A percentile compares a stretch with the other conserved stretches of the same genome.
Evolutionary conservation across 805 yeast species (phyloP).

Genomic region (Wickerhamomyces kurtzmanii): DNA sequence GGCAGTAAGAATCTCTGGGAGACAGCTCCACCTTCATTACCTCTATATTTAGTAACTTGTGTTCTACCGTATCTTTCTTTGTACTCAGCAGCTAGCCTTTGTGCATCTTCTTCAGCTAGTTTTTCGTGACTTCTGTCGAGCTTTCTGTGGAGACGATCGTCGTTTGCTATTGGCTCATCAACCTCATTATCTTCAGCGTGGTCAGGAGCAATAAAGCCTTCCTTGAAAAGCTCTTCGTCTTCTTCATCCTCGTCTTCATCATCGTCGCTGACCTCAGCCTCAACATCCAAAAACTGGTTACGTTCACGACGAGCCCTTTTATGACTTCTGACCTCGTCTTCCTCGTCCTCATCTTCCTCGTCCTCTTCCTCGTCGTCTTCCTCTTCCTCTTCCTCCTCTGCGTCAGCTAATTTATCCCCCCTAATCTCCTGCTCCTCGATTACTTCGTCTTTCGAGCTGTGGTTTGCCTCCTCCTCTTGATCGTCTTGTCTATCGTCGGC

Average conservation of each 20-base stretch:
- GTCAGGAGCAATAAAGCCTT: slow-evolving; percentile 74
- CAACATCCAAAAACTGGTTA: slow-evolving; percentile 93
- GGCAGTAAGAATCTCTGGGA: slow-evolving; percentile 92
- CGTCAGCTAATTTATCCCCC: slow-evolving; percentile 18
- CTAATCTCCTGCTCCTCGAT: slow-evolving; percentile 14
- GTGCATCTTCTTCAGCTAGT: slow-evolving; percentile 91
- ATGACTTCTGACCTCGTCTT: slow-evolving; percentile 33
- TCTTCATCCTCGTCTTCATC: slow-evolving; percentile 96
- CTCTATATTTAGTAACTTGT: slow-evolving; percentile 72
- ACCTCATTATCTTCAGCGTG: slow-evolving; percentile 54
- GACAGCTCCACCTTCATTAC: slow-evolving; percentile 71
- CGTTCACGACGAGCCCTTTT: slow-evolving; percentile 38
- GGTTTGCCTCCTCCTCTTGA: slow-evolving; percentile 10
- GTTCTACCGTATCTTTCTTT: slow-evolving; percentile 89
- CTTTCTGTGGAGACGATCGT: slow-evolving; percentile 84
- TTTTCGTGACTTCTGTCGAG: slow-evolving; percentile 82
- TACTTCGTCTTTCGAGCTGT: no score
- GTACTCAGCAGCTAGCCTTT: slow-evolving; percentile 82
- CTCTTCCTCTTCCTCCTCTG: slow-evolving; percentile 26
- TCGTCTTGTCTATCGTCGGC: slow-evolving; percentile 12
- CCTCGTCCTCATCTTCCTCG: slow-evolving; percentile 53
- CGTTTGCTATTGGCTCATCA: slow-evolving; percentile 31
- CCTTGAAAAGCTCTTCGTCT: slow-evolving; percentile 77
- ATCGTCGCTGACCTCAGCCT: slow-evolving; percentile 97
- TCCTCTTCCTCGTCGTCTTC: slow-evolving; percentile 40